Percentiles rank a stretch among this genome's conserved stretches.
Evolutionary conservation across 2,329 filamentous ascomycete species (phyloP).

Genomic region (Colletotrichum sp.): DNA sequence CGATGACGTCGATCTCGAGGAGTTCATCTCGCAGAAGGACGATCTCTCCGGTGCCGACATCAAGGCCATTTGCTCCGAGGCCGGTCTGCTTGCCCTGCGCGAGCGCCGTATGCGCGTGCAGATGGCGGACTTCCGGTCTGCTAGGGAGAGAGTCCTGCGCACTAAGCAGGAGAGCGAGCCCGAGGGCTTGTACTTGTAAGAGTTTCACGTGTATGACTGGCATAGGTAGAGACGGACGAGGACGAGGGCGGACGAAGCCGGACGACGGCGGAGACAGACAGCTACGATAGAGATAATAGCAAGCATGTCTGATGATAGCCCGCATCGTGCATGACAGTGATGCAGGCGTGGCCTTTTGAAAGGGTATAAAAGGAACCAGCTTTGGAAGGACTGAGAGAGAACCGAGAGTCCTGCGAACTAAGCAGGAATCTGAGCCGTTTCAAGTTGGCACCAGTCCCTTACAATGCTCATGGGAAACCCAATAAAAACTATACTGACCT

Average conservation of each 20-base stretch:
- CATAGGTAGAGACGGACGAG: neutral
- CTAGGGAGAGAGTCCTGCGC: conserved; percentile 92
- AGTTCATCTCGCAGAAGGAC: conserved; percentile 98
- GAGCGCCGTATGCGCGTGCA: conserved; percentile 98
- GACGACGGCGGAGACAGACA: neutral
- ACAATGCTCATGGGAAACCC: too few relatives aligned
- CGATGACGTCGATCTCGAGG: conserved; percentile 96
- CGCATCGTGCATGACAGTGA: neutral
- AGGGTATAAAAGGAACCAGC: too few relatives aligned
- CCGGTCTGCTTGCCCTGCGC: conserved; percentile 89
- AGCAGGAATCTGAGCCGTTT: too few relatives aligned
- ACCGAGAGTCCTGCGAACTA: too few relatives aligned
- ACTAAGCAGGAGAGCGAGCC: conserved; percentile 99
- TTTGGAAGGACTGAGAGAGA: too few relatives aligned
- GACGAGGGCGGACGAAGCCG: neutral
- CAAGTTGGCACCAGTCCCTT: too few relatives aligned
- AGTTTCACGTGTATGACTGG: conserved; percentile 2
- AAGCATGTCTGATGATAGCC: neutral
- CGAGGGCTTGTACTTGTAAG: conserved; percentile 96
- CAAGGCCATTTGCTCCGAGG: conserved; percentile 98
- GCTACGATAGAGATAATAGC: conserved; percentile 17
- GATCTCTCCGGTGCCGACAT: conserved; percentile 97
- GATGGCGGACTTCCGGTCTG: conserved; percentile 96
- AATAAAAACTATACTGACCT: too few relatives aligned
- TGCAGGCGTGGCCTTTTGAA: too few relatives aligned